A percentile compares a stretch with the other conserved stretches of the same genome.
phyloP scores from a whole-genome alignment of 2,329 filamentous ascomycete genomes.

The Coniella lustricola region DNA sequence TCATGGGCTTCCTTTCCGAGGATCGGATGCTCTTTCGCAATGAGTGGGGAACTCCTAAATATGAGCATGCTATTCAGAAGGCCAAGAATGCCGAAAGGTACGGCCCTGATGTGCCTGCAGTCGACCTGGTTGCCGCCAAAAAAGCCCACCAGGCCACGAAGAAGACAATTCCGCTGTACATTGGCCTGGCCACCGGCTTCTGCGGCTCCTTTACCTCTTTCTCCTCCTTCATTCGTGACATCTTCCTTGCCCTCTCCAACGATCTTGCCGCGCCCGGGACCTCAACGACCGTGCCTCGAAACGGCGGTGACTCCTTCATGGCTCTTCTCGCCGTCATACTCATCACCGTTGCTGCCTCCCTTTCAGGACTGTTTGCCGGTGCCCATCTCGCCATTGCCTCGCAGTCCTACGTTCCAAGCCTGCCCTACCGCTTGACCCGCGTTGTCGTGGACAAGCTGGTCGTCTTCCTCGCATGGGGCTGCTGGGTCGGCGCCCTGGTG shows the following conservation, averaged over 20 bases:
- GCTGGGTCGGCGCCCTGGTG: constrained; percentile 72
- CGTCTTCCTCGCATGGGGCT: constrained; percentile 60
- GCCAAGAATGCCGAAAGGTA: constrained; percentile 34
- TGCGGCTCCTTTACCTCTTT: constrained; percentile 76
- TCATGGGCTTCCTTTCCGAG: constrained; percentile 82
- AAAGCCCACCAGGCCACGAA: constrained; percentile 60
- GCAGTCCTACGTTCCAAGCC: constrained; percentile 49
- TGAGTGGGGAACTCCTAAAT: constrained; percentile 50
- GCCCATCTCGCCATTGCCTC: constrained; percentile 65
- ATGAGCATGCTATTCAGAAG: constrained; percentile 29
- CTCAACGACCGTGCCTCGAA: constrained; percentile 40
- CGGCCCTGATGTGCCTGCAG: constrained; percentile 16
- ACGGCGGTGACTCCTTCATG: constrained; percentile 75
- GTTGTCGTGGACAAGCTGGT: constrained; percentile 56
- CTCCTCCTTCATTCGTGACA: constrained; percentile 75
- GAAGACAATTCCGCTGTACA: constrained; percentile 82
- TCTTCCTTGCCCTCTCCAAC: constrained; percentile 74
- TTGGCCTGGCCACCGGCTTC: constrained; percentile 62
- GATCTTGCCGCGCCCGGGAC: constrained; percentile 45
- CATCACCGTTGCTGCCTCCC: constrained; percentile 61
- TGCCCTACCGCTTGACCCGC: constrained; percentile 51
- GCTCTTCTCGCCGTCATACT: constrained; percentile 71
- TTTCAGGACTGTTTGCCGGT: constrained; percentile 64
- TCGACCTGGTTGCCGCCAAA: constrained; percentile 39
- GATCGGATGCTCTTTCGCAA: constrained; percentile 68